These are phyloP conservation scores for Andrographis paniculata DNA, from an alignment of 305 asterid genomes.

Conservation along the genomic window DNA sequence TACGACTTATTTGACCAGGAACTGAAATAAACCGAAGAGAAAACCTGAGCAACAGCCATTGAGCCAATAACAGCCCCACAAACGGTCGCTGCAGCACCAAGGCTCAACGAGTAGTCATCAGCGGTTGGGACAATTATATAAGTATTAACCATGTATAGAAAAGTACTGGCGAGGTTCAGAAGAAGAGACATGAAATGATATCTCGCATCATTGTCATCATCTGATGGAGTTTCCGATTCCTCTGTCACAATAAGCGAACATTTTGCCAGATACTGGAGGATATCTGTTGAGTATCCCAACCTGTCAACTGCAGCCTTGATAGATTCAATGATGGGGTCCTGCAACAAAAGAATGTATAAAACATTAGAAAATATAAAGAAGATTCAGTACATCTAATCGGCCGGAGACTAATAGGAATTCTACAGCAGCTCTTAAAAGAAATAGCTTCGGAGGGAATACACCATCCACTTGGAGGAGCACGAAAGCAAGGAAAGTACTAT, in stretches of 20 bases:
- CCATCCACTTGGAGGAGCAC: constrained; percentile 7
- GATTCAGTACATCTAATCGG: neutral
- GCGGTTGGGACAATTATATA: constrained; percentile 82
- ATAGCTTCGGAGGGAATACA: neutral
- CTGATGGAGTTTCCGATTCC: constrained; percentile 38
- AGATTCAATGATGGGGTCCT: constrained; percentile 58
- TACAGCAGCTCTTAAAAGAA: neutral
- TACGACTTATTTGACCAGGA: constrained; percentile 85
- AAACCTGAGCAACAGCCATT: constrained; percentile 82
- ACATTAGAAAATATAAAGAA: too few species aligned
- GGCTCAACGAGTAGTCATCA: constrained; percentile 59
- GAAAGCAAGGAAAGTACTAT: constrained; percentile 8
- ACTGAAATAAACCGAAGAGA: constrained; percentile 76
- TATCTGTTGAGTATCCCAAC: constrained; percentile 44
- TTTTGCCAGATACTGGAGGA: constrained; percentile 64
- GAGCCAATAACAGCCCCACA: constrained; percentile 75
- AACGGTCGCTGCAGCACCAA: constrained; percentile 79
- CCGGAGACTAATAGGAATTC: neutral
- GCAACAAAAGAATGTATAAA: too few species aligned
- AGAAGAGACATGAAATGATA: constrained; percentile 64
- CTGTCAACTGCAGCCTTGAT: constrained; percentile 54
- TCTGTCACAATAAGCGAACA: constrained; percentile 61
- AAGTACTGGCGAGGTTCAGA: constrained; percentile 56
- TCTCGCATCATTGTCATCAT: constrained; percentile 34
- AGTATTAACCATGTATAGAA: constrained; percentile 71